These are phyloP conservation scores for Endotrypanum monterogeii DNA, from an alignment of 208 protist species.

Conservation along the genomic window DNA sequence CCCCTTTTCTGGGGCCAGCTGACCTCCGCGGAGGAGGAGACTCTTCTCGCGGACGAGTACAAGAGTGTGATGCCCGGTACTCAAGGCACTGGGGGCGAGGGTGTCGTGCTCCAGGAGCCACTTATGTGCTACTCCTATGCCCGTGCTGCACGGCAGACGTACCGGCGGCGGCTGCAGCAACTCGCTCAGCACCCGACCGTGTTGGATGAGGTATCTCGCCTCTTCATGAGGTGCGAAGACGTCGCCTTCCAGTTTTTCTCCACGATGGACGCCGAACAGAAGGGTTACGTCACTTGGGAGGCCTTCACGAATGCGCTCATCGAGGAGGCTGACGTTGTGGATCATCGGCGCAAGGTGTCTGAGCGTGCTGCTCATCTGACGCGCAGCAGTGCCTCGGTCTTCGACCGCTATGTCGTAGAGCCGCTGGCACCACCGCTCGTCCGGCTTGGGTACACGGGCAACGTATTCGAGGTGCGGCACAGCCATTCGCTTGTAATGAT, in stretches of 20 bases:
- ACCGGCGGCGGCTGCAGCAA: constrained; percentile 39
- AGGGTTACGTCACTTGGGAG: constrained; percentile 63
- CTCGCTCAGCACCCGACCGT: constrained; percentile 32
- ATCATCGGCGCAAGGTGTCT: constrained; percentile 52
- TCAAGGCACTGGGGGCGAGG: too few species aligned
- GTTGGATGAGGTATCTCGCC: constrained; percentile 26
- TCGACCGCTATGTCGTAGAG: constrained; percentile 75
- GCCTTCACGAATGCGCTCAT: constrained; percentile 70
- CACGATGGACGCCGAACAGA: constrained; percentile 62
- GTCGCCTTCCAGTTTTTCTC: constrained; percentile 60
- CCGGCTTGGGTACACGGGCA: constrained; percentile 61
- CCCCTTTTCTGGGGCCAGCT: constrained; percentile 42
- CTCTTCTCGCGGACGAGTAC: constrained; percentile 30
- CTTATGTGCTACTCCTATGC: constrained; percentile 23
- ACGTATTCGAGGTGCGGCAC: constrained; percentile 51
- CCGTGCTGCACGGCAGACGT: constrained; percentile 19
- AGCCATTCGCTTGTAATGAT: constrained; percentile 62
- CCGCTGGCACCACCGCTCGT: constrained; percentile 51
- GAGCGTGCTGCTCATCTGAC: constrained; percentile 48
- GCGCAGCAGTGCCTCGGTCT: constrained; percentile 56
- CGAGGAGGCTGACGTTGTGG: constrained; percentile 66
- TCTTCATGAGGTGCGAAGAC: constrained; percentile 45
- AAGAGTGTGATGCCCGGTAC: neutral
- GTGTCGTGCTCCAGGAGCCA: neutral
- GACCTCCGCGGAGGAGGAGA: constrained; percentile 39